phyloP scores from a whole-genome alignment of 2,329 filamentous ascomycete species.

The Blastomyces parvus region DNA sequence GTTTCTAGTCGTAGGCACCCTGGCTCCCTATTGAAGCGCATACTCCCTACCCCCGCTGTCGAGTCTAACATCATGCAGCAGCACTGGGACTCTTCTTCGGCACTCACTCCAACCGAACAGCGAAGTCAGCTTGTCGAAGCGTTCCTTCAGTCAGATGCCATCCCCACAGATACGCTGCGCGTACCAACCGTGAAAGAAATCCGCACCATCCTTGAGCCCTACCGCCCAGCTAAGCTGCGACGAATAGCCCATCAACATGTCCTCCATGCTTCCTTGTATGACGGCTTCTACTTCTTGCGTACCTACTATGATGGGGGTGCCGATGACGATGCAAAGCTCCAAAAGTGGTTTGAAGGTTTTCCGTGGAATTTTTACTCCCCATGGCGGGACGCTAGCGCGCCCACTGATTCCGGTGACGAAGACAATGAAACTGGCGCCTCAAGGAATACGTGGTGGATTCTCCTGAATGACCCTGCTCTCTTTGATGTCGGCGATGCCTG shows the following conservation, averaged over 20 bases:
- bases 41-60: not conserved
- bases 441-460: not conserved
- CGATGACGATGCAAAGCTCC: not conserved
- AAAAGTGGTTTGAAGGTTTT: not conserved
- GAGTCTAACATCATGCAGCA: not conserved
- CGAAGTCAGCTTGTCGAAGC: not conserved
- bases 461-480: not conserved
- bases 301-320: constrained; percentile 1
- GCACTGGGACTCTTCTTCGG: not conserved
- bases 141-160: not conserved
- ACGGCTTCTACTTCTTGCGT: not conserved
- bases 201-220: not conserved
- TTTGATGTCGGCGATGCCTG: not conserved
- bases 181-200: not conserved
- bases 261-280: not conserved
- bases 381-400: not conserved
- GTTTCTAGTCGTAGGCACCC: not conserved
- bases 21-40: not conserved
- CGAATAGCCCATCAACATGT: not conserved
- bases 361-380: not conserved
- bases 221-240: not conserved
- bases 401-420: not conserved
- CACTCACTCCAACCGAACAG: not conserved
- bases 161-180: not conserved
- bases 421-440: not conserved